Base-by-base conservation (phyloP, 148 eudicot species). In the Vaccinium vitisidaea region DNA sequence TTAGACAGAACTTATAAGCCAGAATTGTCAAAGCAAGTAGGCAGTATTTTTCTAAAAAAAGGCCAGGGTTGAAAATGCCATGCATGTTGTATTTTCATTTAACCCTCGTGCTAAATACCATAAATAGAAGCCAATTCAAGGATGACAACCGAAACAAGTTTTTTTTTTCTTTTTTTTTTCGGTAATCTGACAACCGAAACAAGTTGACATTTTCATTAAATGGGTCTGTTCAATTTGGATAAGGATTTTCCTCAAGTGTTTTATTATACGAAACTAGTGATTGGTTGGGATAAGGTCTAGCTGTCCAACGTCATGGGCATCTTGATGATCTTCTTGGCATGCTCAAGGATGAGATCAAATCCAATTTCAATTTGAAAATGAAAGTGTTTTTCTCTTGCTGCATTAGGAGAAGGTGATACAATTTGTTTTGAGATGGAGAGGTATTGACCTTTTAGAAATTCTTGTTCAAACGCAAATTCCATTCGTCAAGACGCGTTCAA, bases 221-320 rank as follows among this genome's bases (percentile, higher is more conserved):
- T 48, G 23, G 16, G 39, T 1, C 48, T 27, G 43, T 54, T 79
- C 81, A 46, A 27, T 53, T 27, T 27, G 81, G 81, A 79, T 79
- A 79, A 54, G 65, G 81, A 39, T 53, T 54, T 79, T 6, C 39
- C 11, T 12, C 10, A 30, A 9, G 3, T 53, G 13, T 78, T 1
- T 53, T 53, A 12, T 19, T 3, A 53, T 14, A 2, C 1, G 2
- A 25, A 5, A 27, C 43, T 46, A 75, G 25, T 25, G 21, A 54
- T 27, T 27, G 46, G 43, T 25, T 27, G 13, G 65, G 81, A 79
- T 79, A 79, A 79, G 65, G 21, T 27, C 8, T 53, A 10, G 6
- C 65, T 25, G 18, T 79, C 46, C 81, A 30, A 79, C 81, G 61
- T 79, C 81, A 79, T 52, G 61, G 43, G 21, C 56, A 8, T 74